Percentiles rank a stretch among this genome's conserved stretches.
Evolutionary conservation across 2,329 filamentous ascomycete genomes (phyloP).

Genomic region (Apiospora sp.): DNA sequence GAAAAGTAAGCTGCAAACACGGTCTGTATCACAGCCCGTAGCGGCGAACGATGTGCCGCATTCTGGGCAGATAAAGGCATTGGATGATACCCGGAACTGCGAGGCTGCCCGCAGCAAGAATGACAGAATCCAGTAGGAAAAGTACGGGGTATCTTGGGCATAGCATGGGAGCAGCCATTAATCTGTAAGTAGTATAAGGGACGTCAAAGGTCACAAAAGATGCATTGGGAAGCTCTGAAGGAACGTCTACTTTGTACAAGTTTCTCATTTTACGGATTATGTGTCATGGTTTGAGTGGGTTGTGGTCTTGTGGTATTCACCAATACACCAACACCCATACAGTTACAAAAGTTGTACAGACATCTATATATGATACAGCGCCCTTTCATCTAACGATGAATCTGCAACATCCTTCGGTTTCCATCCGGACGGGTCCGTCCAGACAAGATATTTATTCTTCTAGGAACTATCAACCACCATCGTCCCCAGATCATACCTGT

Average conservation of each 20-base stretch:
- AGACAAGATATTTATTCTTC: not conserved
- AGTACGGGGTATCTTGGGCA: not conserved
- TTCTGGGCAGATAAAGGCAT: too few relatives aligned
- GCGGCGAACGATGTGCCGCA: too few relatives aligned
- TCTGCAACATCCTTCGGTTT: not conserved
- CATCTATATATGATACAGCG: conserved; percentile 27
- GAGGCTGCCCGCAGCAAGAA: not conserved
- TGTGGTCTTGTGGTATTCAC: not conserved
- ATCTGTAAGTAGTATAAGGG: too few relatives aligned
- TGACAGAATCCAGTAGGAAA: not conserved
- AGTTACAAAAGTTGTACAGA: conserved; percentile 24
- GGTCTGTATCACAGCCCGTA: too few relatives aligned
- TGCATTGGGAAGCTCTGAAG: not conserved
- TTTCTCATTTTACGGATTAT: conserved; percentile 16
- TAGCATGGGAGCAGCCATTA: too few relatives aligned
- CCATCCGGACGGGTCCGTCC: not conserved
- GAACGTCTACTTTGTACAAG: not conserved
- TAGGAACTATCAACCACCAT: not conserved
- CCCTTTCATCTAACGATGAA: conserved; percentile 25
- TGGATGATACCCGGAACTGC: not conserved
- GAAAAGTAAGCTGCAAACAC: too few relatives aligned
- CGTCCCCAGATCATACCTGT: not conserved
- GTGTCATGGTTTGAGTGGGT: conserved; percentile 6
- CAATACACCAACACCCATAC: not conserved
- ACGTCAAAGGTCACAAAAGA: not conserved